Evolutionary conservation across 2,329 filamentous ascomycete genomes (phyloP), one percentile per base, ranked within the genome.

Genomic region (Berkeleyomyces rouxiae): DNA sequence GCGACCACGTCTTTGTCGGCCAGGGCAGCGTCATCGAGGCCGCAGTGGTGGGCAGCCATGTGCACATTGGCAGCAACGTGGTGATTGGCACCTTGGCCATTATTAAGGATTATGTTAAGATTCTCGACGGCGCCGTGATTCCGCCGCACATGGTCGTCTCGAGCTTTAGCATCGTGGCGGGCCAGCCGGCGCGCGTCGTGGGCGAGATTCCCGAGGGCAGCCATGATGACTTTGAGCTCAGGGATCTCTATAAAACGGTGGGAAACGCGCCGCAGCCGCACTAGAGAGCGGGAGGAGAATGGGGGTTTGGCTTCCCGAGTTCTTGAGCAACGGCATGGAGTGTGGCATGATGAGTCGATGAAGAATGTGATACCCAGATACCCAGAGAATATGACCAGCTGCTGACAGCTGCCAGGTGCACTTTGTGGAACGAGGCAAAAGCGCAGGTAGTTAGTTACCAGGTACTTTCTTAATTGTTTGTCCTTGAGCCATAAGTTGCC

Each of bases 1-100:
- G 90, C 55, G 91, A 96, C 72, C 92, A 97, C 74, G 91, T 96
- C 66, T 96, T 92, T 73, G 81, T 99, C 59, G 91, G 90, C 64
- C 79, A 82, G 69, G 77, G 78, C 42, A 84, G 84, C 44, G 82
- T 92, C 46, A 81, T 99, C 44, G 89, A 93, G 71, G 90, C 92
- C 0, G 90, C 90, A 5, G 82, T 83, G 43, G 83, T 99, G 61
- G 88, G 88, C 1, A 90, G 81, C 68, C 89, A 96, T 74, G 90
- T 97, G 13, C 83, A 90, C 71, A 88, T 99, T 65, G 91, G 90
- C 31, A 79, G 80, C 62, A 82, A 84, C 60, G 88, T 85, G 66
- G 85, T 87, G 0, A 79, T 99, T 59, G 88, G 89, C 63, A 87
- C 90, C 67, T 91, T 96, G 73, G 87, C 86, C 59, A 92, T 96